These are phyloP conservation scores for Dipodascopsis tothii DNA, from an alignment of 805 yeast species.

Conservation along the genomic window DNA sequence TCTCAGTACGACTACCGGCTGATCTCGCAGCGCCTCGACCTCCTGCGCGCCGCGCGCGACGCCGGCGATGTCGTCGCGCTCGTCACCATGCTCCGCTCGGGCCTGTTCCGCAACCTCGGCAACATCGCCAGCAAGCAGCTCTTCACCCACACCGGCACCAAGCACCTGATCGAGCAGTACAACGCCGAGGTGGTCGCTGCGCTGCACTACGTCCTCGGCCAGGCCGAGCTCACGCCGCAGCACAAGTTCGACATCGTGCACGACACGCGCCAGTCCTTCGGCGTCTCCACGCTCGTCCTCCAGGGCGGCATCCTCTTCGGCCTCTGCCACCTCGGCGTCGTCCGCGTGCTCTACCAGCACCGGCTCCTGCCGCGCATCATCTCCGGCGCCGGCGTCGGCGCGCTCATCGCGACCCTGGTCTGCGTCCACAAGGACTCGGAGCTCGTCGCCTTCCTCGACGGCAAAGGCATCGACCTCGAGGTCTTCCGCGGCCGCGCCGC, in stretches of 20 bases:
- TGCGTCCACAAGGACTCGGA: constrained; percentile 68
- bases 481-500: constrained; percentile 8
- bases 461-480: constrained; percentile 13
- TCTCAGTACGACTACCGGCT: constrained; percentile 76
- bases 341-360: constrained; percentile 68
- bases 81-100: constrained; percentile 66
- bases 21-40: constrained; percentile 64
- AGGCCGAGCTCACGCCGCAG: constrained; percentile 37
- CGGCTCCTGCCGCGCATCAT: constrained; percentile 75
- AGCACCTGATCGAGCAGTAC: constrained; percentile 78
- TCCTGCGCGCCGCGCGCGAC: constrained; percentile 53
- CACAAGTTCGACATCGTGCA: constrained; percentile 68
- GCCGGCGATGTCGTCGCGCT: constrained; percentile 50
- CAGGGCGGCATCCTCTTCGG: constrained; percentile 97
- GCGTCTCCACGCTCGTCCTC: constrained; percentile 79
- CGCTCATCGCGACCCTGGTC: constrained; percentile 79
- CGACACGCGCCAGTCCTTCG: constrained; percentile 79
- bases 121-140: constrained; percentile 74
- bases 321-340: constrained; percentile 86
- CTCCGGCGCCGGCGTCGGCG: constrained; percentile 90
- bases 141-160: constrained; percentile 78
- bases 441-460: constrained; percentile 37
- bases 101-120: constrained; percentile 82
- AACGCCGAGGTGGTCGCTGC: constrained; percentile 67
- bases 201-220: constrained; percentile 45